Conservation (phyloP, 2,329 filamentous ascomycete genomes). For the Ophiocordyceps sinensis region DNA sequence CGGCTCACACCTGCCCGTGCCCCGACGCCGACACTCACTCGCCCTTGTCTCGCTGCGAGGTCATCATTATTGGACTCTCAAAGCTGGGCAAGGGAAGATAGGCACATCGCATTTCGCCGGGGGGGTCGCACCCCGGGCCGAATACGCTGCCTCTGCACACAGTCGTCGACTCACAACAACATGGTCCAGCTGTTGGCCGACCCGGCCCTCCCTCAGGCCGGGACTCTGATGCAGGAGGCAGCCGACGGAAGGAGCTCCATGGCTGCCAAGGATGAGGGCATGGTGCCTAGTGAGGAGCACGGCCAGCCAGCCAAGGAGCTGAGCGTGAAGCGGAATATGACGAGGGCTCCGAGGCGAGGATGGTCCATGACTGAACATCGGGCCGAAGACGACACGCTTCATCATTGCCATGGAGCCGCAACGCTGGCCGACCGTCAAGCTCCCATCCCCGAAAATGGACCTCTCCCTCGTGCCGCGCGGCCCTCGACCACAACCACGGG, state of each 20-base stretch:
- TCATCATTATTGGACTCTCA: no score
- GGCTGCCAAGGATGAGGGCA: constrained; percentile 4
- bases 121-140: no score
- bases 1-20: no score
- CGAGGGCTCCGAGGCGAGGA: constrained; percentile 27
- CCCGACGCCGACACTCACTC: no score
- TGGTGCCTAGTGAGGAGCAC: constrained; percentile 27
- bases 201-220: constrained; percentile 12
- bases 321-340: constrained; percentile 18
- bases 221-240: constrained; percentile 10
- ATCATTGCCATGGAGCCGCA: constrained; percentile 8
- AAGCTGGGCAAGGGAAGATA: no score
- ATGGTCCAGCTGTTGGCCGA: constrained; percentile 20
- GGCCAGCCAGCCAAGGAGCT: constrained; percentile 22
- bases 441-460: constrained; percentile 20
- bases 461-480: constrained; percentile 5
- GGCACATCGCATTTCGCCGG: no score
- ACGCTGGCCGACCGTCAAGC: constrained; percentile 13
- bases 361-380: constrained; percentile 32
- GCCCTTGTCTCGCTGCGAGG: no score
- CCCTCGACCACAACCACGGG: constrained; percentile 4
- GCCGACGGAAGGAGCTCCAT: constrained; percentile 7
- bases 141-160: no score
- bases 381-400: constrained; percentile 12
- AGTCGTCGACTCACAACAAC: constrained; percentile 1